Evolutionary conservation across 2,329 filamentous ascomycete species (phyloP).

Genomic region (Huntiella moniliformis): DNA sequence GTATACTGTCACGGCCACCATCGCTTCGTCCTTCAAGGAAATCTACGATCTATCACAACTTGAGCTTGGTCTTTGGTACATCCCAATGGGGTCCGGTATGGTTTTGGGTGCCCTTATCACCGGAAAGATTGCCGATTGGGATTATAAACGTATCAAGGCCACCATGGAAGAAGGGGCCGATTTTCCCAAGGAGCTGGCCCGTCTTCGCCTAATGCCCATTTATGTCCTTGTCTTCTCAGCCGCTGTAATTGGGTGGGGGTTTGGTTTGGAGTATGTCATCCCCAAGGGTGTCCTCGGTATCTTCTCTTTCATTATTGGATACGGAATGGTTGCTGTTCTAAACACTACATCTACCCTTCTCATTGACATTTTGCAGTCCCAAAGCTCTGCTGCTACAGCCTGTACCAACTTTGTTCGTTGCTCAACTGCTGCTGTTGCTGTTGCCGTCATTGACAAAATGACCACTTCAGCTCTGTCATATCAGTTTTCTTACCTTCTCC

Average conservation of each 20-base stretch:
- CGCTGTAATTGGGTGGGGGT: conserved; percentile 17
- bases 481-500: conserved; percentile 14
- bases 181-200: conserved; percentile 17
- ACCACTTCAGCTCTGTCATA: conserved; percentile 12
- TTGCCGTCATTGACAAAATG: conserved; percentile 16
- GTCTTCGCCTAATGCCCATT: conserved; percentile 15
- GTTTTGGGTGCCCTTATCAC: conserved; percentile 16
- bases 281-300: conserved; percentile 15
- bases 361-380: conserved; percentile 17
- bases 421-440: conserved; percentile 15
- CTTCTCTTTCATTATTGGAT: conserved; percentile 16
- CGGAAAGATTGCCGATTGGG: conserved; percentile 17
- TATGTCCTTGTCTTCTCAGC: conserved; percentile 15
- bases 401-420: conserved; percentile 18
- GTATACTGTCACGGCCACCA: conserved; percentile 20
- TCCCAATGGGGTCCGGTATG: conserved; percentile 18
- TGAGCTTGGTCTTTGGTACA: conserved; percentile 18
- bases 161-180: conserved; percentile 3
- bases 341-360: conserved; percentile 19
- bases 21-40: conserved; percentile 18
- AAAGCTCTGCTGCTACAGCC: conserved; percentile 17
- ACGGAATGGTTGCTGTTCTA: conserved; percentile 17
- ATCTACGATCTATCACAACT: conserved; percentile 18
- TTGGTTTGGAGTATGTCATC: conserved; percentile 14
- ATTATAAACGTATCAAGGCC: conserved; percentile 15